phyloP scores from a whole-genome alignment of 164 flowering plant species.

The Nymphaea colorata region DNA sequence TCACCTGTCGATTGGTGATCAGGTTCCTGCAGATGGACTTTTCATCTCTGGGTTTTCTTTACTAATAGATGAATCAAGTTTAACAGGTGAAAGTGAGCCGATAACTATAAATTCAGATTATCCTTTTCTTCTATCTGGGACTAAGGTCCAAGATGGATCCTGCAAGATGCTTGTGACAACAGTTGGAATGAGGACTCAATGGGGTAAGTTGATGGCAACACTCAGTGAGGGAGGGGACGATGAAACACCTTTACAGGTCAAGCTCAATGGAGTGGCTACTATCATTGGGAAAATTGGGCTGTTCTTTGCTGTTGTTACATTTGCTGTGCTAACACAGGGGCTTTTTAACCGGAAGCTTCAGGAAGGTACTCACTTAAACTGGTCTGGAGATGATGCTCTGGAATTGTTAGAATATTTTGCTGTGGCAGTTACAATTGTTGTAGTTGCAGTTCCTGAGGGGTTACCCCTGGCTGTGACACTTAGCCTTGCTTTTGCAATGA shows the following conservation, averaged over 20 bases:
- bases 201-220: conserved; percentile 98
- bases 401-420: conserved; percentile 85
- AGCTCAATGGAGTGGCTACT: conserved; percentile 90
- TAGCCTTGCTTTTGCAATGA: conserved; percentile 99
- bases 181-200: conserved; percentile 98
- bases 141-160: conserved; percentile 93
- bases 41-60: conserved; percentile 78
- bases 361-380: conserved; percentile 50
- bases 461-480: conserved; percentile 89
- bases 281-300: conserved; percentile 88
- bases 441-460: conserved; percentile 98
- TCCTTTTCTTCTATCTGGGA: conserved; percentile 91
- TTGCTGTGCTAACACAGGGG: conserved; percentile 79
- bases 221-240: conserved; percentile 97
- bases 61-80: conserved; percentile 81
- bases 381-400: conserved; percentile 77
- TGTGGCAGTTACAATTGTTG: conserved; percentile 92
- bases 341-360: conserved; percentile 48
- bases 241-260: conserved; percentile 94
- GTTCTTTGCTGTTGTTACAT: conserved; percentile 84
- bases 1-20: conserved; percentile 86
- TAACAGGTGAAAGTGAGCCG: conserved; percentile 93
- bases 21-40: conserved; percentile 93
- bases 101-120: conserved; percentile 37
- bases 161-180: conserved; percentile 95